phyloP scores from a whole-genome alignment of 257 asterid species.

The Phtheirospermum japonicum region DNA sequence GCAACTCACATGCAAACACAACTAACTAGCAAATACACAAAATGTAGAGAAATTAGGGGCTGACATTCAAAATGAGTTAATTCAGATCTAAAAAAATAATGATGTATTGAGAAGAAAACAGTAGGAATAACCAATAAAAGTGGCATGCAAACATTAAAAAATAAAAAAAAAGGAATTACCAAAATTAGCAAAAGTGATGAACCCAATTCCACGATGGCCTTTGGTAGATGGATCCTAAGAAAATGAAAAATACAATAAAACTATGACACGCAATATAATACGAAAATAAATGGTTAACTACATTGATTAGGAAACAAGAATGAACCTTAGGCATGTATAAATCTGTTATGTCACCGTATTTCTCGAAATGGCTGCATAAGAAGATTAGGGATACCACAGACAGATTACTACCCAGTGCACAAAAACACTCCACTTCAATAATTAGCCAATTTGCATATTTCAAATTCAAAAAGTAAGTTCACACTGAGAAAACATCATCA shows the following conservation, averaged over 20 bases:
- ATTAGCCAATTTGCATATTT: constrained; percentile 2
- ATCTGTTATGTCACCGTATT: constrained; percentile 86
- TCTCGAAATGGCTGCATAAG: constrained; percentile 84
- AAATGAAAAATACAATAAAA: constrained; percentile 19
- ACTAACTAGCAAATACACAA: constrained; percentile 9
- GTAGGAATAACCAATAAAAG: neutral
- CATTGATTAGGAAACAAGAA: constrained; percentile 10
- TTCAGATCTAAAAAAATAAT: neutral
- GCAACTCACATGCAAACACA: constrained; percentile 18
- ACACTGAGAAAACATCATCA: neutral
- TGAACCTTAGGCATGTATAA: constrained; percentile 96
- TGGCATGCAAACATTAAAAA: constrained; percentile 19
- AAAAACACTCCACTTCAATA: neutral
- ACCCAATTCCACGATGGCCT: constrained; percentile 99
- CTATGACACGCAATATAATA: constrained; percentile 9
- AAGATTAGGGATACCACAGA: constrained; percentile 14
- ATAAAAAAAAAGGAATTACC: constrained; percentile 45
- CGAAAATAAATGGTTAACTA: neutral
- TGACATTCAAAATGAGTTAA: neutral
- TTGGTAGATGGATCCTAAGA: constrained; percentile 80
- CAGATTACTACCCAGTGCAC: constrained; percentile 13
- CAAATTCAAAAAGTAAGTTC: neutral
- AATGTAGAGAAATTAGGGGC: neutral
- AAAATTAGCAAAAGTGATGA: constrained; percentile 77
- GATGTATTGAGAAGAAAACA: no score